A percentile compares a stretch with the other conserved stretches of the same genome.
phyloP scores from a whole-genome alignment of 441 rosid species.

The Eutrema salsugineum region DNA sequence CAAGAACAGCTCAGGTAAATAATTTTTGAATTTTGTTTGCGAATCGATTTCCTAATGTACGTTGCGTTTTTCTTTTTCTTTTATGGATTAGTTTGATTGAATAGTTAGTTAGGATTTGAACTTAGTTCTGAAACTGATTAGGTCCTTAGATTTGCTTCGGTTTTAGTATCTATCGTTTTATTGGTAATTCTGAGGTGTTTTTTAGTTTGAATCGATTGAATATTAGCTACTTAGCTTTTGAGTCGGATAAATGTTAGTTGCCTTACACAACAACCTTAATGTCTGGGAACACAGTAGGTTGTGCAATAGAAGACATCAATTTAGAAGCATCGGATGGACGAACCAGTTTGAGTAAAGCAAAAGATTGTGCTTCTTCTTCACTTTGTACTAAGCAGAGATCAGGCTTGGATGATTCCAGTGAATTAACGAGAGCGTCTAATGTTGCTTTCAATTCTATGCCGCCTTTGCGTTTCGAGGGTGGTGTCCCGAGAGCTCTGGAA shows the following conservation, averaged over 20 bases:
- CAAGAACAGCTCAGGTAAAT: conserved; percentile 48
- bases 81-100: background rate
- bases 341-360: conserved; percentile 22
- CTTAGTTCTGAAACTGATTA: background rate
- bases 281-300: conserved; percentile 6
- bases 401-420: conserved; percentile 20
- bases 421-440: conserved; percentile 33
- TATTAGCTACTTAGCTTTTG: background rate
- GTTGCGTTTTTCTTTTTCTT: background rate
- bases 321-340: conserved; percentile 37
- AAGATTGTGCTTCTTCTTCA: background rate
- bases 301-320: conserved; percentile 36
- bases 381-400: conserved; percentile 17
- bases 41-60: background rate
- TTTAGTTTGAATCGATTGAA: background rate
- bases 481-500: conserved; percentile 3
- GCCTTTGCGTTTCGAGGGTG: conserved; percentile 39
- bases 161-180: background rate
- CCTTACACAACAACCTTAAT: background rate
- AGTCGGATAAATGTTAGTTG: background rate
- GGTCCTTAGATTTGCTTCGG: background rate
- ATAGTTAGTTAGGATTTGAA: background rate
- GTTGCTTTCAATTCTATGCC: conserved; percentile 67
- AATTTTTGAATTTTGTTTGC: background rate
- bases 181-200: background rate